phyloP scores from a whole-genome alignment of 768 basidiomycete genomes.

The Kwoniella pini region DNA sequence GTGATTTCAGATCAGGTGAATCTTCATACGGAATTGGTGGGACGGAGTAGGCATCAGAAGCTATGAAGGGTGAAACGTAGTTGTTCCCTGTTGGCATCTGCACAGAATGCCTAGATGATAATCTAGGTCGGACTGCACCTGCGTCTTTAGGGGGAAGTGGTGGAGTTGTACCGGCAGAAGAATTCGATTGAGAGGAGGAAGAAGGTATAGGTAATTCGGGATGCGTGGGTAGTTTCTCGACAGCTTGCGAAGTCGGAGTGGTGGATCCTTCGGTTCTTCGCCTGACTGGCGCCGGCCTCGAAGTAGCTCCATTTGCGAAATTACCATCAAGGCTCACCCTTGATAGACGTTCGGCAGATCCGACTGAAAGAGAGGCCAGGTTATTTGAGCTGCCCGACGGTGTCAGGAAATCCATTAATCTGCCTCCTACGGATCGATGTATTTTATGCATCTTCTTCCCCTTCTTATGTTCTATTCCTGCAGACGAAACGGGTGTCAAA shows the following conservation, averaged over 20 bases:
- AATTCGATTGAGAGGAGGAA: background rate
- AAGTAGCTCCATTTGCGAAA: background rate
- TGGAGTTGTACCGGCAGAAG: constrained; percentile 4
- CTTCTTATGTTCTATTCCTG: constrained; percentile 33
- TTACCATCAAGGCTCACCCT: constrained; percentile 26
- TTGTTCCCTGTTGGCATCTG: constrained; percentile 18
- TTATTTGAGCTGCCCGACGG: constrained; percentile 27
- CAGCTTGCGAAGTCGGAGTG: background rate
- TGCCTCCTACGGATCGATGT: constrained; percentile 42
- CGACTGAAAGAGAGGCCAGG: background rate
- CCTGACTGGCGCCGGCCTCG: constrained; percentile 4
- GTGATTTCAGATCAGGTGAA: constrained; percentile 12
- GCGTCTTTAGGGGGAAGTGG: background rate
- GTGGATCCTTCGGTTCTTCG: constrained; percentile 1
- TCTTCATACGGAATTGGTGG: background rate
- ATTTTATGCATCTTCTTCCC: constrained; percentile 40
- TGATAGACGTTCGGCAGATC: constrained; percentile 10
- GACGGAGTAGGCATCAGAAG: background rate
- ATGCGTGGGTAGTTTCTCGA: constrained; percentile 8
- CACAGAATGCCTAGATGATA: constrained; percentile 26
- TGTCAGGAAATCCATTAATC: constrained; percentile 35
- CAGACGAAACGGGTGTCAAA: constrained; percentile 23
- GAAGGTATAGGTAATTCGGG: constrained; percentile 4
- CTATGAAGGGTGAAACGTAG: constrained; percentile 25
- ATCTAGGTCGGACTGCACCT: constrained; percentile 7